A percentile compares a stretch with the other conserved stretches of the same genome.
phyloP scores from a whole-genome alignment of 148 eudicot genomes.

The Euryodendron excelsum region DNA sequence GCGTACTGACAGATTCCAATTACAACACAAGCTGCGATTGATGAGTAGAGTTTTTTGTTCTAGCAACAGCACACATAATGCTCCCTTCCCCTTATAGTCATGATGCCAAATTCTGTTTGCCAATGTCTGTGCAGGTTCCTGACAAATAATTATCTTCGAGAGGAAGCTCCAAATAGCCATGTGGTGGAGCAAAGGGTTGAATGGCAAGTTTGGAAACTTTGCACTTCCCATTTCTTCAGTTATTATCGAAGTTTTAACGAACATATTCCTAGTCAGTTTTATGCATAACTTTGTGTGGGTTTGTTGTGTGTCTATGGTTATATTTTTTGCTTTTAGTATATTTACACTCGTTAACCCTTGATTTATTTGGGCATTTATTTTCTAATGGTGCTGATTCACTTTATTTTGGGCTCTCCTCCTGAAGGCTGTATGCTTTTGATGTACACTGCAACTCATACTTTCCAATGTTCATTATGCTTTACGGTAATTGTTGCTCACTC shows the following conservation, averaged over 20 bases:
- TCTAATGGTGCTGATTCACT: slow-evolving; percentile 15
- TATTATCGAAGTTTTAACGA: not conserved
- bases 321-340: not conserved
- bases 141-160: slow-evolving; percentile 90
- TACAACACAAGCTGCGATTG: not conserved
- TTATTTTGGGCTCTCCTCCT: slow-evolving; percentile 16
- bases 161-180: slow-evolving; percentile 92
- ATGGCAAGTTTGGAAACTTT: slow-evolving; percentile 63
- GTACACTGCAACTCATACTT: slow-evolving; percentile 99
- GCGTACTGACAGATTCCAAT: not conserved
- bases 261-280: not conserved
- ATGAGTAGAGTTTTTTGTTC: not conserved
- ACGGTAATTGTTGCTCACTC: slow-evolving; percentile 48
- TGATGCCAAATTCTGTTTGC: not conserved
- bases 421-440: slow-evolving; percentile 98
- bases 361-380: not conserved
- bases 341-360: not conserved
- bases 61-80: not conserved
- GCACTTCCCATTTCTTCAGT: not conserved
- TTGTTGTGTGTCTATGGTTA: not conserved
- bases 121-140: slow-evolving; percentile 56
- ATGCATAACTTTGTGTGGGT: not conserved
- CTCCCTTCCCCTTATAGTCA: not conserved
- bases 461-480: slow-evolving; percentile 87
- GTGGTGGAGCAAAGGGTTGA: slow-evolving; percentile 98